Evolutionary conservation across 1,284 basidiomycete species (phyloP).

Genomic region (Trametes hirsuta): DNA sequence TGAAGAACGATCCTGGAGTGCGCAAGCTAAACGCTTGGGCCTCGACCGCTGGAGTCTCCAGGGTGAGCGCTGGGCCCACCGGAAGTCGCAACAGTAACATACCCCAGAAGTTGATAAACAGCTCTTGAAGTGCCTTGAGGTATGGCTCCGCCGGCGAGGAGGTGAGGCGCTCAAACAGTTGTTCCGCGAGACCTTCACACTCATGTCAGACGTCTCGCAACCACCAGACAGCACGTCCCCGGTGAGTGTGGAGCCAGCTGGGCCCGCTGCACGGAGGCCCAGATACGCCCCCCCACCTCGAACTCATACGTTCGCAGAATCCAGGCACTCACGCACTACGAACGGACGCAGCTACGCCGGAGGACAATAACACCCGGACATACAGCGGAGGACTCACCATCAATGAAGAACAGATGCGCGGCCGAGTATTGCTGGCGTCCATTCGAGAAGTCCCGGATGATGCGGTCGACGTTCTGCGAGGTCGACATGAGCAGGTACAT

Average conservation of each 20-base stretch:
- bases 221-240: not conserved
- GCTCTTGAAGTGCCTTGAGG: slow-evolving; percentile 76
- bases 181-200: slow-evolving; percentile 66
- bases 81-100: slow-evolving; percentile 26
- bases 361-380: slow-evolving; percentile 4
- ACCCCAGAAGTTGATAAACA: slow-evolving; percentile 93
- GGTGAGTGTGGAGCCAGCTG: not conserved
- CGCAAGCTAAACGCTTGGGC: slow-evolving; percentile 82
- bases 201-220: slow-evolving; percentile 9
- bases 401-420: slow-evolving; percentile 94
- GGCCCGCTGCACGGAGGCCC: not conserved
- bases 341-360: not conserved
- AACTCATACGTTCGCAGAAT: not conserved
- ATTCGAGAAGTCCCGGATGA: slow-evolving; percentile 84
- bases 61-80: not conserved
- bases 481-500: slow-evolving; percentile 96
- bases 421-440: slow-evolving; percentile 78
- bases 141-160: slow-evolving; percentile 72
- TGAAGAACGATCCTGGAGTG: slow-evolving; percentile 81
- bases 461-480: slow-evolving; percentile 88
- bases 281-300: not conserved
- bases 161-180: slow-evolving; percentile 74
- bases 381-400: slow-evolving; percentile 60
- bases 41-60: slow-evolving; percentile 65
- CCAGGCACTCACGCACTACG: not conserved